Conservation (phyloP, 2,329 filamentous ascomycete species). For the Aspergillus spinulosporus region DNA sequence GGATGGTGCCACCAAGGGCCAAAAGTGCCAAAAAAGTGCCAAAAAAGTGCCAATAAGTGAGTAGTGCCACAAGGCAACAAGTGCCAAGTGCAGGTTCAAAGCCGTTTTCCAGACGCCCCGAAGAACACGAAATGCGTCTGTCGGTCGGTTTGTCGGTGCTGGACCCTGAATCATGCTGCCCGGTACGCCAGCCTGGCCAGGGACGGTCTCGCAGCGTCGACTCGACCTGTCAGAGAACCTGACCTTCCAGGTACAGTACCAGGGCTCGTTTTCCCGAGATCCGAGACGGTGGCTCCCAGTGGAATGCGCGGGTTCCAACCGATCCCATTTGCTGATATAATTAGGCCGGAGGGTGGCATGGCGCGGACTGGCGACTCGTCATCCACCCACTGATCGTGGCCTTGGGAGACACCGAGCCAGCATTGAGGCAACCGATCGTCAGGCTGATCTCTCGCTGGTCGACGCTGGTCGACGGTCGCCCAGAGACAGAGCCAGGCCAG, state of each 20-base stretch:
- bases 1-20: too few relatives aligned
- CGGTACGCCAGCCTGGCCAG: too few relatives aligned
- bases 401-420: neutral
- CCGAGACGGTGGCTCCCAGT: slow-evolving; percentile 1
- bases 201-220: too few relatives aligned
- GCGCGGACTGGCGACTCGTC: neutral
- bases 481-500: too few relatives aligned
- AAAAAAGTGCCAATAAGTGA: too few relatives aligned
- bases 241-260: neutral
- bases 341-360: neutral
- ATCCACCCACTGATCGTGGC: neutral
- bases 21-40: too few relatives aligned
- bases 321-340: slow-evolving; percentile 2
- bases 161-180: neutral
- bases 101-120: neutral
- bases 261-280: slow-evolving; percentile 4
- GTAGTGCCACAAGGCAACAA: too few relatives aligned
- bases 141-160: neutral
- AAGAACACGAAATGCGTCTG: neutral
- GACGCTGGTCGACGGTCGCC: too few relatives aligned
- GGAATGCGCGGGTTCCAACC: neutral
- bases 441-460: neutral
- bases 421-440: slow-evolving; percentile 7
- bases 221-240: neutral
- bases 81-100: neutral